These are phyloP conservation scores for Neonectria magnoliae DNA, from an alignment of 2,329 filamentous ascomycete genomes.

Conservation along the genomic window DNA sequence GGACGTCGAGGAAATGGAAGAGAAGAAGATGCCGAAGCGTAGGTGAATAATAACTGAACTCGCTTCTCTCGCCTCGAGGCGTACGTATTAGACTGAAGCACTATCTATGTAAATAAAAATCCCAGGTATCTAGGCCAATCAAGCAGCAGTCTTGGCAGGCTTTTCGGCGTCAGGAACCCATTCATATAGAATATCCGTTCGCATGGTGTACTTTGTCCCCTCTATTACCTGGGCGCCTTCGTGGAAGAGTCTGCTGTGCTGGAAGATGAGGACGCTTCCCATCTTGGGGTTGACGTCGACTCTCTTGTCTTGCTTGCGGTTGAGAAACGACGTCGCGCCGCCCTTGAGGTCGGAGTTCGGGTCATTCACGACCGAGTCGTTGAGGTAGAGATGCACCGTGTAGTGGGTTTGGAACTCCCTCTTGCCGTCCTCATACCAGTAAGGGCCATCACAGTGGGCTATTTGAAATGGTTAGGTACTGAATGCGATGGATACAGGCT, in stretches of 20 bases:
- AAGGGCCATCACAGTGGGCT: constrained; percentile 76
- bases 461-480: constrained; percentile 22
- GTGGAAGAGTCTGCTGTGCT: constrained; percentile 62
- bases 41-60: constrained; percentile 27
- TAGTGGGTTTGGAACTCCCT: constrained; percentile 58
- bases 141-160: constrained; percentile 1
- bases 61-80: background rate
- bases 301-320: constrained; percentile 51
- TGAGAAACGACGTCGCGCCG: constrained; percentile 66
- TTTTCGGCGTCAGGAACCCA: constrained; percentile 35
- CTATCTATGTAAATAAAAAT: constrained; percentile 3
- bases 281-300: constrained; percentile 65
- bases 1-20: constrained; percentile 84
- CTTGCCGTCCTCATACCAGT: constrained; percentile 62
- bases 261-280: constrained; percentile 69
- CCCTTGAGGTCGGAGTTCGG: constrained; percentile 52
- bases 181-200: constrained; percentile 65
- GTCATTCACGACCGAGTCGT: constrained; percentile 40
- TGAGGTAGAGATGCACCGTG: constrained; percentile 64
- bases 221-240: constrained; percentile 62
- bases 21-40: constrained; percentile 68
- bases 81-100: constrained; percentile 13
- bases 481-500: fast-evolving
- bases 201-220: constrained; percentile 66
- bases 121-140: background rate